A percentile compares a stretch with the other conserved stretches of the same genome.
Evolutionary conservation across 176 grass and related monocot genomes (phyloP).

Genomic region (Rhynchospora pubera): DNA sequence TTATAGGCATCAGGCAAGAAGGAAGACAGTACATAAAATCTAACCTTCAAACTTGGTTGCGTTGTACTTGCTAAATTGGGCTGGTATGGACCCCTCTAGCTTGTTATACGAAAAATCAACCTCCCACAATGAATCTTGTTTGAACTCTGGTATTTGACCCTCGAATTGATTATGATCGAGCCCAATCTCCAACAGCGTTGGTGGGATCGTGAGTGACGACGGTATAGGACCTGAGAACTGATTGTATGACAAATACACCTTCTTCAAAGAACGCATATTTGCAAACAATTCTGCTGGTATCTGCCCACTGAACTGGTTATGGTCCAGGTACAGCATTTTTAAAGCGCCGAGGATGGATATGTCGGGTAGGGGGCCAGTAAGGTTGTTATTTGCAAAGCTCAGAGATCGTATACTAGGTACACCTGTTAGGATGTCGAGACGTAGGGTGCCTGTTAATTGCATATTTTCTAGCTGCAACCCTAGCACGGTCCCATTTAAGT

Average conservation of each 20-base stretch:
- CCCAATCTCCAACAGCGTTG: constrained; percentile 26
- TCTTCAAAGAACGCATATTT: constrained; percentile 28
- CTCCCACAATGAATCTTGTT: constrained; percentile 8
- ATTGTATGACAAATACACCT: constrained; percentile 44
- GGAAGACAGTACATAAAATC: neutral
- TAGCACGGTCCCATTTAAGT: constrained; percentile 26
- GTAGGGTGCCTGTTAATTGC: constrained; percentile 38
- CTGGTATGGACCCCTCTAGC: constrained; percentile 49
- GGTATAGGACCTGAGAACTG: constrained; percentile 54
- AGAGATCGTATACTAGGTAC: constrained; percentile 51
- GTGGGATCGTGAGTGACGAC: constrained; percentile 30
- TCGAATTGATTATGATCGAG: constrained; percentile 44
- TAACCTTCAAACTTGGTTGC: constrained; percentile 45
- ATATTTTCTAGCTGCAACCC: constrained; percentile 55
- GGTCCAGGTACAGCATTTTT: constrained; percentile 41
- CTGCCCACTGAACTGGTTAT: constrained; percentile 41
- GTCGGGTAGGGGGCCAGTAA: constrained; percentile 52
- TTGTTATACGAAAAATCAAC: constrained; percentile 52
- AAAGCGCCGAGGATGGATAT: constrained; percentile 35
- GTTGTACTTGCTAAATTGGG: constrained; percentile 21
- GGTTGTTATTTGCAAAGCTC: constrained; percentile 58
- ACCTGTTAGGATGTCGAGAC: constrained; percentile 18
- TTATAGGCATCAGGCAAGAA: neutral
- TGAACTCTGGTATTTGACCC: constrained; percentile 40
- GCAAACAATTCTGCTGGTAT: constrained; percentile 47